Percentiles rank a stretch among this genome's conserved stretches.
Evolutionary conservation across 2,329 filamentous ascomycete species (phyloP).

Genomic region (Phaeosphaeriaceae sp.): DNA sequence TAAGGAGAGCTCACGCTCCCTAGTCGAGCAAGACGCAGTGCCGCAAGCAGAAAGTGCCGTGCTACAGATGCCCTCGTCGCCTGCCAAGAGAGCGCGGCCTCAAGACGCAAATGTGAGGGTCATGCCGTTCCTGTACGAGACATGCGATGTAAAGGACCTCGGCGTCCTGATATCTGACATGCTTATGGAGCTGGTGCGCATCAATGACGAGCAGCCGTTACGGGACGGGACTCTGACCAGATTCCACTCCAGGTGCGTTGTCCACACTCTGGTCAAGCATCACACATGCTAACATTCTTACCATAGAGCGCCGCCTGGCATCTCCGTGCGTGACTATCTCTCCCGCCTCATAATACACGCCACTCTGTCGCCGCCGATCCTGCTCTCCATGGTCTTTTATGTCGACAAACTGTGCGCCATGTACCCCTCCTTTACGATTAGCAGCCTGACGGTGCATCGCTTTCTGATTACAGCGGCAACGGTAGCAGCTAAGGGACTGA

Average conservation of each 20-base stretch:
- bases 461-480: conserved; percentile 96
- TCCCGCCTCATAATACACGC: conserved; percentile 92
- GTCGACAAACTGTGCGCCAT: conserved; percentile 93
- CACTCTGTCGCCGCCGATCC: conserved; percentile 86
- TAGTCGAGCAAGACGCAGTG: conserved; percentile 15
- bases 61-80: conserved; percentile 27
- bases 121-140: conserved; percentile 79
- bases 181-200: conserved; percentile 91
- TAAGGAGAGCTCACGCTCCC: conserved; percentile 16
- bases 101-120: conserved; percentile 57
- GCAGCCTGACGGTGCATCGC: conserved; percentile 93
- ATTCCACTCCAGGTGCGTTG: conserved; percentile 84
- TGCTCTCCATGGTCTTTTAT: conserved; percentile 99
- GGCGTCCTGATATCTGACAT: conserved; percentile 92
- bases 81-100: conserved; percentile 41
- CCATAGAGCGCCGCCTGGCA: conserved; percentile 77
- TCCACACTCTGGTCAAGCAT: neutral
- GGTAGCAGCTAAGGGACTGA: conserved; percentile 93
- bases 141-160: conserved; percentile 82
- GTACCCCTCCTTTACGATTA: conserved; percentile 95
- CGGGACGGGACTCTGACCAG: conserved; percentile 86
- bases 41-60: conserved; percentile 25
- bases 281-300: conserved; percentile 16
- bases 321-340: conserved; percentile 93
- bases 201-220: conserved; percentile 88